Percentiles rank a stretch among this genome's conserved stretches.
Conservation (phyloP, 139 green algal species). For the Mychonastes homosphaera region DNA sequence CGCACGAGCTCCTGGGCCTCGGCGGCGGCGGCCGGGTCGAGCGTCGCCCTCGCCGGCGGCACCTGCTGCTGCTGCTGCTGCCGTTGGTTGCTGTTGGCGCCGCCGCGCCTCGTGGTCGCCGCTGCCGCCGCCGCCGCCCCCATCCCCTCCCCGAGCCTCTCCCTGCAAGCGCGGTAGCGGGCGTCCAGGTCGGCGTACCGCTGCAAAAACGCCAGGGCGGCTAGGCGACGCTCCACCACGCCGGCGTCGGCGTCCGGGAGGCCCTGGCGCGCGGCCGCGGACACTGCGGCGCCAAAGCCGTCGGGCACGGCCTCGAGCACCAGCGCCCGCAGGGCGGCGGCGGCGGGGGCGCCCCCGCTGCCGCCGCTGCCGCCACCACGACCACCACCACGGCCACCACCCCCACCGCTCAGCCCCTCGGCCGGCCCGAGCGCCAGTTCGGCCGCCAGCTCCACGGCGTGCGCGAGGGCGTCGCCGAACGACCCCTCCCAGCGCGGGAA, state of each 20-base stretch:
- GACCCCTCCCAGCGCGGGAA: constrained; percentile 5
- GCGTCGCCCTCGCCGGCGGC: not conserved
- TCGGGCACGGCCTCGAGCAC: constrained; percentile 3
- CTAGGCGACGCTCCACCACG: constrained; percentile 9
- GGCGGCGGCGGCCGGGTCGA: not conserved
- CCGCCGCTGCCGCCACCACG: no score
- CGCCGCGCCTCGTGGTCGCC: not conserved
- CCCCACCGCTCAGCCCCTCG: no score
- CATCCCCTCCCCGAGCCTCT: not conserved
- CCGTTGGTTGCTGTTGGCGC: not conserved
- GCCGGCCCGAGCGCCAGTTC: constrained; percentile 11
- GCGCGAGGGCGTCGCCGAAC: constrained; percentile 9
- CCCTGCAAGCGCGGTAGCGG: constrained; percentile 7
- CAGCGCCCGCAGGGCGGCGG: not conserved
- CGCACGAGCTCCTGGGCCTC: constrained; percentile 3
- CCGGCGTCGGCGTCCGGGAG: not conserved
- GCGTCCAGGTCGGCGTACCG: constrained; percentile 1
- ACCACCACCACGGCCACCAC: no score
- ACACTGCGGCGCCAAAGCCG: not conserved
- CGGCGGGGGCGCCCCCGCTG: no score
- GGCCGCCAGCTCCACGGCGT: constrained; percentile 1
- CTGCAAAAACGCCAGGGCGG: constrained; percentile 13
- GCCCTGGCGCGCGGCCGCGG: not conserved
- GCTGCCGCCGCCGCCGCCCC: not conserved
- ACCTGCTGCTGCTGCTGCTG: not conserved